These are phyloP conservation scores for Xylariaceae sp. DNA, from an alignment of 2,329 filamentous ascomycete genomes.

Conservation along the genomic window DNA sequence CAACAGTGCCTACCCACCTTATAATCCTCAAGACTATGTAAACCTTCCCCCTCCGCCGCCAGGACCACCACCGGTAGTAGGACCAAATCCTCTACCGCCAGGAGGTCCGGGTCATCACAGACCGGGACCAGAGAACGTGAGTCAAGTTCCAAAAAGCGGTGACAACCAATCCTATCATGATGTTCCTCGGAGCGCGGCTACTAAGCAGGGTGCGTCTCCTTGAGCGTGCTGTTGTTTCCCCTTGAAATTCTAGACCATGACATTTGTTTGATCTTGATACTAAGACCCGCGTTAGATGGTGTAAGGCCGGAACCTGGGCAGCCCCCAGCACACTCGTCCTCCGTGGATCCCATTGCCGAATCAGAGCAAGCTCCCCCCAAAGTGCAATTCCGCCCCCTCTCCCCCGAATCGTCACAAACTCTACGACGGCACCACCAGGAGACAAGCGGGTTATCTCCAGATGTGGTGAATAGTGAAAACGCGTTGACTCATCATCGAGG, in stretches of 20 bases:
- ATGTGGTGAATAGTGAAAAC: constrained; percentile 9
- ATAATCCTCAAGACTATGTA: constrained; percentile 39
- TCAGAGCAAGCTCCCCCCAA: constrained; percentile 23
- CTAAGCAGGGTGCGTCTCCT: constrained; percentile 44
- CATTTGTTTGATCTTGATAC: no score
- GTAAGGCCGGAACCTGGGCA: constrained; percentile 11
- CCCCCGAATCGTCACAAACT: constrained; percentile 39
- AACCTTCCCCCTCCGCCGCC: constrained; percentile 36
- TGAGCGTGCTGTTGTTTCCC: constrained; percentile 30
- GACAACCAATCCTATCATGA: constrained; percentile 35
- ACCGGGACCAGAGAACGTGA: constrained; percentile 44
- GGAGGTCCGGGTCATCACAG: constrained; percentile 29
- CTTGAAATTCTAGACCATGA: neutral
- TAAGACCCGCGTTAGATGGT: no score
- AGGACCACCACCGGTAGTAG: constrained; percentile 32
- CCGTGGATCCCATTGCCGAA: constrained; percentile 6
- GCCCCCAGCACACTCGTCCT: constrained; percentile 3
- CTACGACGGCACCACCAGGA: constrained; percentile 34
- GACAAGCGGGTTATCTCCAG: constrained; percentile 18
- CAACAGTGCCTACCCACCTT: constrained; percentile 37
- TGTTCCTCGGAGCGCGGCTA: constrained; percentile 38
- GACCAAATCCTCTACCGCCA: constrained; percentile 29
- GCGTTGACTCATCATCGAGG: neutral
- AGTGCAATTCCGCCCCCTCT: constrained; percentile 40
- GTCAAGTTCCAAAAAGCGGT: constrained; percentile 37